Base-by-base conservation (phyloP, 768 basidiomycete genomes). In the Nidularia sp. region DNA sequence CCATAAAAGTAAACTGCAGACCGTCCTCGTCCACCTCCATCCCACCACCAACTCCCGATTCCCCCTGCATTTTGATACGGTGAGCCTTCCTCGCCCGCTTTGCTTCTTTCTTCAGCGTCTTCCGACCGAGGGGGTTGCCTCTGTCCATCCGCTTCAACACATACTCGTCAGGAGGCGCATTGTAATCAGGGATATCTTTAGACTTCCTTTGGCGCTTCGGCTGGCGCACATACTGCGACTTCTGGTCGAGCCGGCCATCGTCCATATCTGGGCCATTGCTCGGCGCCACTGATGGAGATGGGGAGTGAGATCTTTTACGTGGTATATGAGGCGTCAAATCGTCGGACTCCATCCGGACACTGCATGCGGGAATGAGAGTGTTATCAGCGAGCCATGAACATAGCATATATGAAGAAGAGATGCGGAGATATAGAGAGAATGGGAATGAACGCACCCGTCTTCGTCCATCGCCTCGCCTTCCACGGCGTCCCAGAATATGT, bases 121-220 rank as follows among this genome's bases (percentile, higher is more conserved):
- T 76, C 54, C 86, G 69, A 51, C 74, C 81, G 55, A 90, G 56
- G 10, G 87, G 85, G 62, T 87, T 86, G 51, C 77, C 70, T 53
- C 63, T 61, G 9, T 75, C 76, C 77, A 83, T 80, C 53, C 65
- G 67, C 43, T 64, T 55, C 22, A 74, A 60, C 29, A 77, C 76
- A 53, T 81, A 69, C 5, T 66, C 67, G 36, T 80, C 77, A 3
- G 77, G 75, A 0, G 66, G 73, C 5, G 74, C 72, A 52, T 87
- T 77, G 55, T 84, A 82, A 5, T 70, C 66, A 6, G 78, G 78
- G 9, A 82, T 58, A 41, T 81, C 79, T 59, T 79, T 83, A 34
- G 75, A 72, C 59, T 71, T 80, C 10, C 85, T 76, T 50, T 80
- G 74, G 6, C 86, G 81, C 61, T 87, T 88, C 0, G 85, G 82